phyloP scores from a whole-genome alignment of 192 early-diverging fungal species.

The Coemansia sp. region DNA sequence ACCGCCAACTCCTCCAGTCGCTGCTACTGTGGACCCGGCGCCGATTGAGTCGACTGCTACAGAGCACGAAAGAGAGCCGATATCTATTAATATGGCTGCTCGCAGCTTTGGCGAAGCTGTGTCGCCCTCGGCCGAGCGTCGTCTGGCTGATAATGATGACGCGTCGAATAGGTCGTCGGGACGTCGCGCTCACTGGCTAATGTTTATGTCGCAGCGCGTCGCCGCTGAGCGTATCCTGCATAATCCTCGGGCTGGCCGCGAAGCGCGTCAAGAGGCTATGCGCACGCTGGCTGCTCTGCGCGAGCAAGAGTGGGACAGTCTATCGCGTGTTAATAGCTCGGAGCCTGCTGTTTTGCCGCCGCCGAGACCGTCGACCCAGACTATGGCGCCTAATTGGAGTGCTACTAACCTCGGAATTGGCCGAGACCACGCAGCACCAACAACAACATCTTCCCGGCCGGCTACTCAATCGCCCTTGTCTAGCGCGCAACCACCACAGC shows the following conservation, averaged over 20 bases:
- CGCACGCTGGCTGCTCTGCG: slow-evolving; percentile 11
- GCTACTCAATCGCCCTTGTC: neutral
- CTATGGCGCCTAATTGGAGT: neutral
- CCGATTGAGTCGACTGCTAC: neutral
- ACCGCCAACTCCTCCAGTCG: neutral
- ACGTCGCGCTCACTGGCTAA: slow-evolving; percentile 14
- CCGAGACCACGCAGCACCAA: too few relatives aligned
- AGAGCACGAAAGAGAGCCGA: neutral
- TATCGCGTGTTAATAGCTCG: neutral
- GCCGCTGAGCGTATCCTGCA: slow-evolving; percentile 17
- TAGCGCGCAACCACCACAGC: neutral
- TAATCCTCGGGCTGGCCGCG: slow-evolving; percentile 8
- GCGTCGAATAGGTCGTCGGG: neutral
- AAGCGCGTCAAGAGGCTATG: slow-evolving; percentile 20
- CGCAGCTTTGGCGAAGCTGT: slow-evolving; percentile 4
- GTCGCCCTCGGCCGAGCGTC: neutral
- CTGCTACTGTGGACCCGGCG: neutral
- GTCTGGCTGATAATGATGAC: neutral
- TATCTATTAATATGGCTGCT: neutral
- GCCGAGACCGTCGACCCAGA: slow-evolving; percentile 24
- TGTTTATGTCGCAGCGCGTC: slow-evolving; percentile 15
- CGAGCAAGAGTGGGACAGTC: slow-evolving; percentile 18
- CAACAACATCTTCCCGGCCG: too few relatives aligned
- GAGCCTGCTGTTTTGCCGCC: slow-evolving; percentile 13
- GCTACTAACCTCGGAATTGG: neutral